Percentiles rank a stretch among this genome's conserved stretches.
Evolutionary conservation across 306 rosid genomes (phyloP).

Genomic region (Vicia villosa): DNA sequence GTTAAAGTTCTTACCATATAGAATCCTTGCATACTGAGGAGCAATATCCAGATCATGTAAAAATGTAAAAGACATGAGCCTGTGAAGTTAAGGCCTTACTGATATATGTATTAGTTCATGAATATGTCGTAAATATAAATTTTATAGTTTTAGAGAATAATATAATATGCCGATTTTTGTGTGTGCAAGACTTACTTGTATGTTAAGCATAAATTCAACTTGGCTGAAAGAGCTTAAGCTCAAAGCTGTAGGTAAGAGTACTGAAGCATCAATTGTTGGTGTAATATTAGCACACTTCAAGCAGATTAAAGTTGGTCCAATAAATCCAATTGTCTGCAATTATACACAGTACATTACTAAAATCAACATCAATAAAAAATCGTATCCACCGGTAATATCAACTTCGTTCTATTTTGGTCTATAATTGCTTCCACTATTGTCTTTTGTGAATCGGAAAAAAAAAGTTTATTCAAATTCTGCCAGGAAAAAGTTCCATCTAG

Average conservation of each 20-base stretch:
- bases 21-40: constrained; percentile 84
- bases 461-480: too few relatives aligned
- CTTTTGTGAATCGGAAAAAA: too few relatives aligned
- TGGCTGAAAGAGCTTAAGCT: constrained; percentile 95
- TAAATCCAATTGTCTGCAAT: constrained; percentile 78
- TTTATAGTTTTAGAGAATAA: not conserved
- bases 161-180: not conserved
- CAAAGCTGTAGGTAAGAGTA: constrained; percentile 72
- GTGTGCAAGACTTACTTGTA: constrained; percentile 63
- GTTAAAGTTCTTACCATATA: constrained; percentile 64
- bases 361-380: constrained; percentile 29
- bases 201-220: constrained; percentile 87
- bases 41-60: constrained; percentile 77
- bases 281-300: constrained; percentile 72
- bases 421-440: too few relatives aligned
- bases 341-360: constrained; percentile 16
- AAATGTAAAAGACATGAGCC: constrained; percentile 11
- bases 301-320: constrained; percentile 87
- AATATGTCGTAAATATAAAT: not conserved
- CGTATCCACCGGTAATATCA: not conserved
- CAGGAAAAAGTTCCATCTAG: too few relatives aligned
- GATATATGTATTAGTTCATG: not conserved
- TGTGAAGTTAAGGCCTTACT: too few relatives aligned
- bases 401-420: constrained; percentile 18
- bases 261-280: constrained; percentile 60